Percentiles rank a stretch among this genome's conserved stretches.
Conservation (phyloP, 495 filamentous ascomycete genomes). For the Lentithecium fluviatile region DNA sequence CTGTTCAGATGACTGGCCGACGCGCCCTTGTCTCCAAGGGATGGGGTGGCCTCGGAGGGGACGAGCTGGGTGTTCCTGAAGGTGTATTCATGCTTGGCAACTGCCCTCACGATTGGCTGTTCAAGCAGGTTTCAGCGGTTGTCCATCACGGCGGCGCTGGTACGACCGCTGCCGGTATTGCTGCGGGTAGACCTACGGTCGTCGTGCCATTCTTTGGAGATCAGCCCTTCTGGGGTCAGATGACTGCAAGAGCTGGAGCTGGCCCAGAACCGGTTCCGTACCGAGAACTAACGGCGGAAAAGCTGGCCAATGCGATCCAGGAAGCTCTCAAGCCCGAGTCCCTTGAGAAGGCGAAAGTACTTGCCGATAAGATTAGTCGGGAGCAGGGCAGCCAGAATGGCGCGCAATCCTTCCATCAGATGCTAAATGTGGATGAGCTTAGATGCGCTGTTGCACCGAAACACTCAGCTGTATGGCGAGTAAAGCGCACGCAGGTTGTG, state of each 20-base stretch:
- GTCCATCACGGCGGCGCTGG: conserved; percentile 68
- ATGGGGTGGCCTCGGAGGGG: conserved; percentile 61
- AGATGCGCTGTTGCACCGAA: conserved; percentile 41
- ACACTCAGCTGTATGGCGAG: conserved; percentile 43
- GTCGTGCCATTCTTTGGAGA: conserved; percentile 69
- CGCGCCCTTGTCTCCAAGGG: conserved; percentile 63
- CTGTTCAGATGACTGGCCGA: conserved; percentile 50
- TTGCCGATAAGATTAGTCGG: conserved; percentile 41
- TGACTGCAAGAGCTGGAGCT: conserved; percentile 55
- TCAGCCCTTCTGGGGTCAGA: conserved; percentile 59
- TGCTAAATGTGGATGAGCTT: conserved; percentile 43
- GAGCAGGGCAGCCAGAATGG: conserved; percentile 44
- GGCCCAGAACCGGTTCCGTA: conserved; percentile 50
- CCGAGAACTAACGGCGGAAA: conserved; percentile 47
- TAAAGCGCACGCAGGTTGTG: conserved; percentile 42
- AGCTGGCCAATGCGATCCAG: conserved; percentile 46
- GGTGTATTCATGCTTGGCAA: conserved; percentile 60
- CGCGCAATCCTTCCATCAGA: conserved; percentile 46
- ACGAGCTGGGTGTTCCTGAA: conserved; percentile 43
- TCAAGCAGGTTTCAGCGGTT: conserved; percentile 60
- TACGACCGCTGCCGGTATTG: conserved; percentile 63
- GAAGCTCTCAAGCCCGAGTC: conserved; percentile 43
- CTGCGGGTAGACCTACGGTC: conserved; percentile 56
- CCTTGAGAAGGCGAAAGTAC: conserved; percentile 42
- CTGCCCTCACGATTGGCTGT: conserved; percentile 66